Evolutionary conservation across 345 rosid genomes (phyloP).

Genomic region (Eucalyptus regnans): DNA sequence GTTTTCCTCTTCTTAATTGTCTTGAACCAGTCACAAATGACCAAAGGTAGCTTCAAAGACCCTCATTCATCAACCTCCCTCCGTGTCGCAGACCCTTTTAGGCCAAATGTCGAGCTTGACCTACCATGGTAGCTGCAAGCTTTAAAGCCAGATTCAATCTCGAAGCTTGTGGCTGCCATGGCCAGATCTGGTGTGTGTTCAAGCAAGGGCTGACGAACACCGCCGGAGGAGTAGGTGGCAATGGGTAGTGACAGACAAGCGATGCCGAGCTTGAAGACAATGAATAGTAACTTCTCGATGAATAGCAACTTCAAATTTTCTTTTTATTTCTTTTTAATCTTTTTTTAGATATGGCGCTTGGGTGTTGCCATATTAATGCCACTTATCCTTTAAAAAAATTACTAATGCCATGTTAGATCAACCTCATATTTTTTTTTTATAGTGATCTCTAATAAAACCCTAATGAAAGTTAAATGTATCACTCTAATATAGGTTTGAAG

Average conservation of each 20-base stretch:
- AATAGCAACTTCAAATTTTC: neutral
- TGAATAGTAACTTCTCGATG: neutral
- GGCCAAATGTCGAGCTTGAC: neutral
- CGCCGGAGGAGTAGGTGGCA: neutral
- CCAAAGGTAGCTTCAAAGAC: neutral
- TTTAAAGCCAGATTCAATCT: neutral
- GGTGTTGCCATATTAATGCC: neutral
- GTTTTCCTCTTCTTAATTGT: neutral
- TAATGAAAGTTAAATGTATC: rapidly evolving
- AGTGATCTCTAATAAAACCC: neutral
- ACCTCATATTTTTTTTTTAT: neutral
- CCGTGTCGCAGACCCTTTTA: neutral
- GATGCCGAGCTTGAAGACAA: neutral
- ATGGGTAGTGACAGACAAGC: neutral
- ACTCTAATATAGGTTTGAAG: rapidly evolving
- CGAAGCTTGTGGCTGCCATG: neutral
- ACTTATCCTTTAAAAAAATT: neutral
- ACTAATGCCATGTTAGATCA: neutral
- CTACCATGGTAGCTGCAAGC: neutral
- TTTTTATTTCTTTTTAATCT: neutral
- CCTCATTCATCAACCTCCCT: neutral
- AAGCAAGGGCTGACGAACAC: neutral
- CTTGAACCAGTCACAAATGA: neutral
- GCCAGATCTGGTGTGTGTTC: neutral
- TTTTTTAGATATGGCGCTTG: neutral